Percentiles rank a stretch among this genome's conserved stretches.
Conservation (phyloP, 495 filamentous ascomycete species). For the Penicillium verhagenii region DNA sequence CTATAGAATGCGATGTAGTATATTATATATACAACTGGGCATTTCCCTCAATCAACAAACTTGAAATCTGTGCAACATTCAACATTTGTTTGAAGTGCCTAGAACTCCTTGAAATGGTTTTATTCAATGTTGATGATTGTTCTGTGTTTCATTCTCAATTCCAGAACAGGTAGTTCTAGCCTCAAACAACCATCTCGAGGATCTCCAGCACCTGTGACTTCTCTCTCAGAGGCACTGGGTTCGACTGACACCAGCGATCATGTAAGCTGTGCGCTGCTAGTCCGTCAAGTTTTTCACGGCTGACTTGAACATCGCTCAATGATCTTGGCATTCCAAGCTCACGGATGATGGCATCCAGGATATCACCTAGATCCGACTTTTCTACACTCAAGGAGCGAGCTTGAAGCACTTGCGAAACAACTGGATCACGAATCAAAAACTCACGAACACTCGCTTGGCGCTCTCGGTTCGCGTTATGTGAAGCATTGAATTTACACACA, state of each 20-base stretch:
- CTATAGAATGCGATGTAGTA: no score
- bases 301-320: conserved; percentile 51
- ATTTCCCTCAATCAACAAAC: no score
- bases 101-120: no score
- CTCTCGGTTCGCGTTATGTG: conserved; percentile 43
- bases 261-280: conserved; percentile 53
- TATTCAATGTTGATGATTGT: neutral
- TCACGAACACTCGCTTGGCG: conserved; percentile 47
- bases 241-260: conserved; percentile 50
- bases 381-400: conserved; percentile 32
- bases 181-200: conserved; percentile 45
- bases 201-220: conserved; percentile 57
- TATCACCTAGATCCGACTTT: conserved; percentile 50
- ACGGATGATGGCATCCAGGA: conserved; percentile 54
- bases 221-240: conserved; percentile 48
- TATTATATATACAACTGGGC: no score
- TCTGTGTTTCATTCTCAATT: no score
- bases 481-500: conserved; percentile 60
- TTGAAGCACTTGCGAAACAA: conserved; percentile 43
- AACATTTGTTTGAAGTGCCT: no score
- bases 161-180: neutral
- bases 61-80: no score
- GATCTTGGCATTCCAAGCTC: conserved; percentile 56
- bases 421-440: conserved; percentile 47
- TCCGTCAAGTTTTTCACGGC: conserved; percentile 48